Percentiles rank a stretch among this genome's conserved stretches.
These are phyloP conservation scores for Senecio squalidus DNA, from an alignment of 140 eudicot genomes.

Conservation along the genomic window DNA sequence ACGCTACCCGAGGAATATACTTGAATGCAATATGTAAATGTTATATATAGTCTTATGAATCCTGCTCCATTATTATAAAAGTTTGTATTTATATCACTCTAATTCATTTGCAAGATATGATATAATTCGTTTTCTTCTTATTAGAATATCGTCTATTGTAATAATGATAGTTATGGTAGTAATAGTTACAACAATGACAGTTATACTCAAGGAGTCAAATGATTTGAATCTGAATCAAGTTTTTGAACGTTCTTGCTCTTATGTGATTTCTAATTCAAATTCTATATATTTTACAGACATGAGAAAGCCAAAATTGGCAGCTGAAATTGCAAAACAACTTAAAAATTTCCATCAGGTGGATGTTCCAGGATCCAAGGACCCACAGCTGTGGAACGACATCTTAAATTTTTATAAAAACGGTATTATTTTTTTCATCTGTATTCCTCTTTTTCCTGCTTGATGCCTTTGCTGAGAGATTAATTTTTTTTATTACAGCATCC, in stretches of 20 bases:
- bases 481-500: constrained; percentile 57
- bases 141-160: neutral
- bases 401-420: constrained; percentile 56
- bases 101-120: neutral
- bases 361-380: constrained; percentile 79
- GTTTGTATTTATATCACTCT: neutral
- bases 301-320: constrained; percentile 65
- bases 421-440: constrained; percentile 15
- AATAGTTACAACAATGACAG: too few species aligned
- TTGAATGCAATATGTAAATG: neutral
- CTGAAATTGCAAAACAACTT: constrained; percentile 84
- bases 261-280: neutral
- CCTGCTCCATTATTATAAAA: neutral
- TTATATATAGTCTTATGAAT: constrained; percentile 3
- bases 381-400: constrained; percentile 85
- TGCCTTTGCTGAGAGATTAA: constrained; percentile 10
- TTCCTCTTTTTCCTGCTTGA: constrained; percentile 4
- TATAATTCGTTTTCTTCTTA: neutral
- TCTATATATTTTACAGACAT: constrained; percentile 42
- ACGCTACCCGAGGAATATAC: neutral
- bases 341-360: constrained; percentile 72
- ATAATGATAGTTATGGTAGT: neutral
- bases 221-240: neutral
- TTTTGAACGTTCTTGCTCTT: neutral
- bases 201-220: neutral